phyloP scores from a whole-genome alignment of 2,329 filamentous ascomycete genomes.

The Podosphaera fusca region DNA sequence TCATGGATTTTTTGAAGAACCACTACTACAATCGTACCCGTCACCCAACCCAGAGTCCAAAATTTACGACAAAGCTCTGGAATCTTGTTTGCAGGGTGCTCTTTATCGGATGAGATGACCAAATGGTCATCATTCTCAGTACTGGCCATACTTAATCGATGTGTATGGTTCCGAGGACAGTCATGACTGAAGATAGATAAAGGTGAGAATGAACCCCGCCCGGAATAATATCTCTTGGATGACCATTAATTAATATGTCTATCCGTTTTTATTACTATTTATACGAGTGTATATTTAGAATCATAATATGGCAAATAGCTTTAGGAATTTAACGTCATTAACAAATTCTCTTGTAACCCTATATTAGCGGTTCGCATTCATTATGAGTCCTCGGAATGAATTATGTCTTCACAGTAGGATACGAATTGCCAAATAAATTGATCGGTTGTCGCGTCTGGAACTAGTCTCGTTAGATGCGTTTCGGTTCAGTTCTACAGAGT shows the following conservation, averaged over 20 bases:
- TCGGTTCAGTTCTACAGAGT: neutral
- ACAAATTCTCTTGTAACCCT: too few relatives aligned
- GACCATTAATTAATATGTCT: neutral
- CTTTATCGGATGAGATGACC: constrained; percentile 40
- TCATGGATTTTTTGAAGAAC: neutral
- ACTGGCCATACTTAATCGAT: constrained; percentile 1
- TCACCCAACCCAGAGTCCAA: constrained; percentile 88
- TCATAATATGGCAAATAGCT: too few relatives aligned
- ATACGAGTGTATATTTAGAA: neutral
- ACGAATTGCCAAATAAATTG: too few relatives aligned
- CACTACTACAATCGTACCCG: constrained; percentile 27
- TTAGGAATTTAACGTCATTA: too few relatives aligned
- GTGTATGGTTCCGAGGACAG: neutral
- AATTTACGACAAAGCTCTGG: constrained; percentile 86
- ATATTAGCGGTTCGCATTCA: too few relatives aligned
- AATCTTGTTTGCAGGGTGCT: constrained; percentile 88
- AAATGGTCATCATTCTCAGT: constrained; percentile 26
- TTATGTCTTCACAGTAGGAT: too few relatives aligned
- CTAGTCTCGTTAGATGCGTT: too few relatives aligned
- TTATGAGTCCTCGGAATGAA: too few relatives aligned
- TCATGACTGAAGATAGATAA: neutral
- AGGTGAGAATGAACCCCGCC: neutral
- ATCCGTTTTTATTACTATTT: neutral
- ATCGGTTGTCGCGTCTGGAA: too few relatives aligned
- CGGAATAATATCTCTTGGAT: neutral